These are phyloP conservation scores for Epichloe elymi DNA, from an alignment of 2,329 filamentous ascomycete species.

Conservation along the genomic window DNA sequence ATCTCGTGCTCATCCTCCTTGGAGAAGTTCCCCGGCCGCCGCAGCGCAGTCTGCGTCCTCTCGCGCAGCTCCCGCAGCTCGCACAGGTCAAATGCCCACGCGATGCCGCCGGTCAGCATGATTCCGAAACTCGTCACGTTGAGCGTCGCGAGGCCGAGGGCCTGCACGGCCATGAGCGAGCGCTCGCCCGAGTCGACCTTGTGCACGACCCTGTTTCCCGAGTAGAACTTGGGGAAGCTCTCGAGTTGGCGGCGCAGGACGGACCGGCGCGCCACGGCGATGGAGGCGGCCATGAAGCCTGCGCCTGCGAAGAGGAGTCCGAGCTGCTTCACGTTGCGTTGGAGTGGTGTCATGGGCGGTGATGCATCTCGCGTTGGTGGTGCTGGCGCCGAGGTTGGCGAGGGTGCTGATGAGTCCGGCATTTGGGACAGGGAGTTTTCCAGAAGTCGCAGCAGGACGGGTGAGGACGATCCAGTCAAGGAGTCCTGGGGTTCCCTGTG, in stretches of 20 bases:
- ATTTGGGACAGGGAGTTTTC: background rate
- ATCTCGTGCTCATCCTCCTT: slow-evolving; percentile 45
- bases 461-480: background rate
- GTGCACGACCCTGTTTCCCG: slow-evolving; percentile 33
- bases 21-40: slow-evolving; percentile 20
- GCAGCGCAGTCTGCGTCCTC: slow-evolving; percentile 30
- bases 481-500: background rate
- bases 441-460: background rate
- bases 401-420: slow-evolving; percentile 3
- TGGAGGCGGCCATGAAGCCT: slow-evolving; percentile 60
- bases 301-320: slow-evolving; percentile 63
- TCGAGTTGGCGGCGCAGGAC: slow-evolving; percentile 49
- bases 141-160: slow-evolving; percentile 73
- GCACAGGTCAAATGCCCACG: slow-evolving; percentile 69
- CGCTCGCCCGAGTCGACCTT: slow-evolving; percentile 18
- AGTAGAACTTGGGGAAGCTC: slow-evolving; percentile 59
- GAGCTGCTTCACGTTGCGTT: slow-evolving; percentile 42
- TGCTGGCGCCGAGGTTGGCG: slow-evolving; percentile 8
- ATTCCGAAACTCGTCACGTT: slow-evolving; percentile 69
- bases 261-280: slow-evolving; percentile 58
- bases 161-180: slow-evolving; percentile 61
- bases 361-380: slow-evolving; percentile 7
- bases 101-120: slow-evolving; percentile 57
- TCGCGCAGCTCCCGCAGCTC: slow-evolving; percentile 49
- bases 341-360: slow-evolving; percentile 28